Percentiles rank a stretch among this genome's conserved stretches.
These are phyloP conservation scores for Biscutella laevigata DNA, from an alignment of 441 rosid species.

Conservation along the genomic window DNA sequence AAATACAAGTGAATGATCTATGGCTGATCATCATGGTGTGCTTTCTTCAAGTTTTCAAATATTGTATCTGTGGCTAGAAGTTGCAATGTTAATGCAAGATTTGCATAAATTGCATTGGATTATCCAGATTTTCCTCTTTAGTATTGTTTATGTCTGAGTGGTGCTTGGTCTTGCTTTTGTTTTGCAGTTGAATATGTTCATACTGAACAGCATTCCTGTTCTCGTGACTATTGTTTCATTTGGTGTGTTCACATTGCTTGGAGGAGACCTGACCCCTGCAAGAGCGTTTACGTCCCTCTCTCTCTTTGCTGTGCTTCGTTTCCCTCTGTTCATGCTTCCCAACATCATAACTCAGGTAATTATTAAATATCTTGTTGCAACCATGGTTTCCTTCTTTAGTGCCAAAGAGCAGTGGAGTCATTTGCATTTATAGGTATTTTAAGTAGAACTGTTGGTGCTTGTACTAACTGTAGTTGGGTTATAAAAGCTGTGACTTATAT, in stretches of 20 bases:
- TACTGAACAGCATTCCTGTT: constrained; percentile 85
- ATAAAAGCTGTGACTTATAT: background rate
- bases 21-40: background rate
- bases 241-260: constrained; percentile 93
- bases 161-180: constrained; percentile 26
- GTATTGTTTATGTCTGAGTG: constrained; percentile 17
- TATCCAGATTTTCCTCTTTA: background rate
- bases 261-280: constrained; percentile 97
- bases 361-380: background rate
- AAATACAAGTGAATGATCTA: background rate
- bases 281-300: constrained; percentile 97
- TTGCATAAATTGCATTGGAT: background rate
- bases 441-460: constrained; percentile 1
- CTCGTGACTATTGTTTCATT: constrained; percentile 87
- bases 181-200: constrained; percentile 69
- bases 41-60: background rate
- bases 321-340: constrained; percentile 93
- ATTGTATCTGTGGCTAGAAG: background rate
- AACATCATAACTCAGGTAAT: constrained; percentile 88
- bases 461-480: background rate
- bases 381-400: background rate
- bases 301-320: constrained; percentile 91
- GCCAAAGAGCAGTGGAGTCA: background rate
- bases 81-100: background rate
- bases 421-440: background rate